Evolutionary conservation across 225 moss, liverwort and hornwort species (phyloP), one percentile per base, ranked within the genome.

Genomic region (Marchantia paleacea): DNA sequence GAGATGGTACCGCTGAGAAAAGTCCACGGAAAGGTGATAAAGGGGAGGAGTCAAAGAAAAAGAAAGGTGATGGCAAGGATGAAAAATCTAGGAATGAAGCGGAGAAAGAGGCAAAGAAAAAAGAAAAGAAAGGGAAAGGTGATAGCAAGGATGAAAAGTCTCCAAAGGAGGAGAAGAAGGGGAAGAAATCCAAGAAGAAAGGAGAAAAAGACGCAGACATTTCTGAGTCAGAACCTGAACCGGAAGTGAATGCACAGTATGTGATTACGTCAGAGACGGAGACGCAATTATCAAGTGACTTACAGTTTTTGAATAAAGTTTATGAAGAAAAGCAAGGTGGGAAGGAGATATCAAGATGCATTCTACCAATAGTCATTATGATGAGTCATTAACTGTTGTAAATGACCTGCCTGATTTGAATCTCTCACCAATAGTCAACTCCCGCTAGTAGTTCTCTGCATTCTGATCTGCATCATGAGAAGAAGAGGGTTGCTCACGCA

Each of bases 301-400:
- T 89, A 52, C 81, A 79, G 10, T 89, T 84, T 7, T 82, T 91
- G 55, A 79, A 79, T 68, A 82, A 90, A 57, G 80, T 95, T 31
- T 77, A 87, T 77, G 65, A 88, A 30, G 84, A 90, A 28, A 86
- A 83, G 78, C 82, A 72, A 61, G 87, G 90, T 0, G 87, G 92
- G 24, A 10, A 79, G 8, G 97, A 99, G 82, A 87, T 90, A 26
- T 93, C 92, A 82, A 84, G 95, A 7, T 91, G 89, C 83, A 82
- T 99, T 67, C 86, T 99, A 76, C 95, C 97, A 60, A 84, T n/a
- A n/a, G n/a, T n/a, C n/a, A n/a, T n/a, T 39, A 39, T 39, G 39
- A 39, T 2, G 39, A 39, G 39, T 39, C 39, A 39, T 39, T 39
- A 5, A 39, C 39, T 39, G 39, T 39, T 39, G 39, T 5, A 39